phyloP scores from a whole-genome alignment of 2,329 filamentous ascomycete genomes.

The Hypoxylon sp. region DNA sequence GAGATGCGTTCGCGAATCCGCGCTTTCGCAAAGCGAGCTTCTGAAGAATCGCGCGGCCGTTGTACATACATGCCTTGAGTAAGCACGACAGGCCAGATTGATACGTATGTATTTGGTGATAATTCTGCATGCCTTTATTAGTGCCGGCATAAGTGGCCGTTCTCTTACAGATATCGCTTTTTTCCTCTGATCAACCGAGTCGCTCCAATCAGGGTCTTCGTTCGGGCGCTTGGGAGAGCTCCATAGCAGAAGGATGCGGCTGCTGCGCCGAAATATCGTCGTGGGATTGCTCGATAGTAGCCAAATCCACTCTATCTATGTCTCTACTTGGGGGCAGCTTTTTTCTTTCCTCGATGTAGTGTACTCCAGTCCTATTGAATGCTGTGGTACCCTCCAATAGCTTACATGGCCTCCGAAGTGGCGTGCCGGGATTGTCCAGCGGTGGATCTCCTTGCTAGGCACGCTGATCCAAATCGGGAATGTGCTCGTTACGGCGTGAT shows the following conservation, averaged over 20 bases:
- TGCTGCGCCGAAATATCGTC: slow-evolving; percentile 45
- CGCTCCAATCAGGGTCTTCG: slow-evolving; percentile 45
- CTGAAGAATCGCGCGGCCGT: slow-evolving; percentile 15
- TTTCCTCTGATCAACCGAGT: slow-evolving; percentile 46
- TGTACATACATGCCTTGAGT: slow-evolving; percentile 41
- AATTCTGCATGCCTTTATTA: slow-evolving; percentile 46
- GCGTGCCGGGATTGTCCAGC: slow-evolving; percentile 45
- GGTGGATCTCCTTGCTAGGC: slow-evolving; percentile 49
- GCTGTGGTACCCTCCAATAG: slow-evolving; percentile 49
- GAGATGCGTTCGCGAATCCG: slow-evolving; percentile 30
- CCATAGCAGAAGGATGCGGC: slow-evolving; percentile 42
- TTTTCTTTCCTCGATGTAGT: slow-evolving; percentile 4
- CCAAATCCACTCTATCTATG: slow-evolving; percentile 1
- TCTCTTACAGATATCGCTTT: slow-evolving; percentile 44
- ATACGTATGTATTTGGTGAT: slow-evolving; percentile 20
- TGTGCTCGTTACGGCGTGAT: slow-evolving; percentile 50
- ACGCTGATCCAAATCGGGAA: slow-evolving; percentile 52
- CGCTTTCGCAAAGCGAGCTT: slow-evolving; percentile 31
- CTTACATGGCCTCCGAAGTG: slow-evolving; percentile 48
- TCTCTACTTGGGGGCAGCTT: slow-evolving; percentile 9
- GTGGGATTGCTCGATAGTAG: slow-evolving; percentile 30
- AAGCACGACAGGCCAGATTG: slow-evolving; percentile 35
- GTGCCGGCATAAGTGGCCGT: slow-evolving; percentile 47
- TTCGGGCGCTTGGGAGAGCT: slow-evolving; percentile 11
- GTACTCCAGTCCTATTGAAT: slow-evolving; percentile 41